Percentiles rank a stretch among this genome's conserved stretches.
Evolutionary conservation across 1,284 basidiomycete genomes (phyloP).

Genomic region (Ceratobasidium theobromae): DNA sequence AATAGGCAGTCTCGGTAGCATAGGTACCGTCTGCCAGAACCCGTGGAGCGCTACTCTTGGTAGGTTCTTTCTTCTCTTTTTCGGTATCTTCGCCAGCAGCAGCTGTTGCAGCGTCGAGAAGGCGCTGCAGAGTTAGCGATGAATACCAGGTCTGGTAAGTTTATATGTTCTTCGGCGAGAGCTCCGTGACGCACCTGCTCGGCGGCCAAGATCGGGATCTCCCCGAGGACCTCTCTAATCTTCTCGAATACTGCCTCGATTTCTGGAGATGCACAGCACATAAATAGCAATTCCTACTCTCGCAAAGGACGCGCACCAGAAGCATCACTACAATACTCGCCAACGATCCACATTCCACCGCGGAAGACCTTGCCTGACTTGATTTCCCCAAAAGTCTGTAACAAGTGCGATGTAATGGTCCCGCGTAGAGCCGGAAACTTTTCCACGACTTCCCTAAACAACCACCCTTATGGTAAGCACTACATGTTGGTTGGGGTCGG

Average conservation of each 20-base stretch:
- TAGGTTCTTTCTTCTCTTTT: conserved; percentile 43
- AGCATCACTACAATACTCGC: conserved; percentile 80
- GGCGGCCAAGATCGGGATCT: conserved; percentile 92
- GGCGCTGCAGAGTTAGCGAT: conserved; percentile 44
- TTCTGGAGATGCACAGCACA: conserved; percentile 45
- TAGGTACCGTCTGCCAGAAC: conserved; percentile 97
- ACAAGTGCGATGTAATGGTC: conserved; percentile 85
- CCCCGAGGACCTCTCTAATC: conserved; percentile 86
- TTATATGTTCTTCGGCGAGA: no score
- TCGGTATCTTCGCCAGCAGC: conserved; percentile 55
- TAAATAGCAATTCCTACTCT: background rate
- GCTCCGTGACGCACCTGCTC: conserved; percentile 70
- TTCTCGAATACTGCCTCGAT: conserved; percentile 78
- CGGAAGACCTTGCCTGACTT: conserved; percentile 98
- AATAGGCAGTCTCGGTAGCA: conserved; percentile 92
- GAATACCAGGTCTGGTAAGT: no score
- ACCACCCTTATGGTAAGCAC: background rate
- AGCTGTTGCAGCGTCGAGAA: conserved; percentile 65
- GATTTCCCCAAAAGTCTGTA: conserved; percentile 83
- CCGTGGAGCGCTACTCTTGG: conserved; percentile 44
- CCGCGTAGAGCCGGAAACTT: conserved; percentile 91
- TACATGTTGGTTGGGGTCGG: background rate
- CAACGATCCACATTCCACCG: conserved; percentile 96
- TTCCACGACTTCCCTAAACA: conserved; percentile 85
- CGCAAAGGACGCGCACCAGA: conserved; percentile 40